Base-by-base conservation (phyloP, 108 stramenopile species). In the Phaeodactylum tricornutum region DNA sequence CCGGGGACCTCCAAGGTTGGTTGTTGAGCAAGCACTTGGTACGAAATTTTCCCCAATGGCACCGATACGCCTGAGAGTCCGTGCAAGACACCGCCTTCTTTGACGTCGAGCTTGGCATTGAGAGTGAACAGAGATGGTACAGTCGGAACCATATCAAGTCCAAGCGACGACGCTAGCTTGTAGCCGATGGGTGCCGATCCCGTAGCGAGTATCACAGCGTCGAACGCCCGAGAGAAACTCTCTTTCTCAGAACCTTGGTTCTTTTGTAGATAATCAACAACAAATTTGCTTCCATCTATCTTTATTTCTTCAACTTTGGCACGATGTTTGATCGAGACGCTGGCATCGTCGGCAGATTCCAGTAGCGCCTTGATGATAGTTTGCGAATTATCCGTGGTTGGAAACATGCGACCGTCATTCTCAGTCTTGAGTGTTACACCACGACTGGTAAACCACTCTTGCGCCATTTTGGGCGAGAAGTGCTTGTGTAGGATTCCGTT, bases 391-490 rank as follows among this genome's bases (percentile, higher is more conserved):
- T 96, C 94, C 20, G 92, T 89, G 4, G 47, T 52, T 8, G 96
- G 96, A 59, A 96, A 96, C 91, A 95, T 94, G 22, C 96, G 84
- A 11, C 96, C 98, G 66, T 96, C 96, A 7, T 47, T 50, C 55
- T 96, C 96, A 16, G 91, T 93, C 55, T 96, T 96, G 23, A 95
- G 68, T 32, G 47, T n/a, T 0, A 96, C 93, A 38, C 92, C 93
- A 4, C 82, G 72, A 25, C 61, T 45, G 49, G 84, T 70, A 61
- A 96, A 96, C 93, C 93, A 96, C 19, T 64, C 73, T 39, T 69
- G 60, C 0, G 87, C 84, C 53, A 87, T 79, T 0, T 57, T 48
- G 0, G 92, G 93, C 6, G 86, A 72, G 43, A 93, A 93, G 28
- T 69, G 68, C 41, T 72, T 84, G 41, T 57, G 53, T 43, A 71